Evolutionary conservation across 108 stramenopile genomes (phyloP).

Genomic region (Nitzschia palea): DNA sequence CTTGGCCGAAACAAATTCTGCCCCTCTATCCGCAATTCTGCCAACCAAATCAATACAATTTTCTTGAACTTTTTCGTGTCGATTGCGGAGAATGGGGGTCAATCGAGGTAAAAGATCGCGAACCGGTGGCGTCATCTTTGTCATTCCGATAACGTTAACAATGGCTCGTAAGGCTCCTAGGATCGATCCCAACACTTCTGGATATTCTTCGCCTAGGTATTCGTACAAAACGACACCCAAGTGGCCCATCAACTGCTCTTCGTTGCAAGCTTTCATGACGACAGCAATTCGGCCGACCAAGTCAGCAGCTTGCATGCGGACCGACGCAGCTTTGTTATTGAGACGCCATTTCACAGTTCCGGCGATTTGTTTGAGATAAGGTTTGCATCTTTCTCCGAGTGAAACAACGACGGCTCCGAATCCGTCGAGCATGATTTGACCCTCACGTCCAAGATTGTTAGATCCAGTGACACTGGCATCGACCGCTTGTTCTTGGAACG

Average conservation of each 20-base stretch:
- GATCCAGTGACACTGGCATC: conserved; percentile 69
- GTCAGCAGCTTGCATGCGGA: conserved; percentile 99
- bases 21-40: conserved; percentile 96
- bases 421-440: conserved; percentile 94
- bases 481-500: conserved; percentile 98
- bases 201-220: conserved; percentile 99
- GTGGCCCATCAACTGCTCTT: conserved; percentile 98
- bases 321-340: conserved; percentile 96
- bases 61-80: conserved; percentile 99
- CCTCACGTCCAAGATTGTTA: conserved; percentile 60
- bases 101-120: conserved; percentile 95
- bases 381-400: conserved; percentile 94
- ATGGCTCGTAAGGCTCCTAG: conserved; percentile 94
- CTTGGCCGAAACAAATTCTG: conserved; percentile 94
- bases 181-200: conserved; percentile 95
- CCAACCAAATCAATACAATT: conserved; percentile 97
- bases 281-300: conserved; percentile 96
- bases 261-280: conserved; percentile 96
- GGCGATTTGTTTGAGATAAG: conserved; percentile 97
- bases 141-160: conserved; percentile 98
- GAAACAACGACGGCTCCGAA: conserved; percentile 97
- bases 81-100: conserved; percentile 98
- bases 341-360: conserved; percentile 98
- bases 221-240: conserved; percentile 98
- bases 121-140: conserved; percentile 97